A percentile compares a stretch with the other conserved stretches of the same genome.
phyloP scores from a whole-genome alignment of 148 eudicot species.

The Rhododendron griersonianum region DNA sequence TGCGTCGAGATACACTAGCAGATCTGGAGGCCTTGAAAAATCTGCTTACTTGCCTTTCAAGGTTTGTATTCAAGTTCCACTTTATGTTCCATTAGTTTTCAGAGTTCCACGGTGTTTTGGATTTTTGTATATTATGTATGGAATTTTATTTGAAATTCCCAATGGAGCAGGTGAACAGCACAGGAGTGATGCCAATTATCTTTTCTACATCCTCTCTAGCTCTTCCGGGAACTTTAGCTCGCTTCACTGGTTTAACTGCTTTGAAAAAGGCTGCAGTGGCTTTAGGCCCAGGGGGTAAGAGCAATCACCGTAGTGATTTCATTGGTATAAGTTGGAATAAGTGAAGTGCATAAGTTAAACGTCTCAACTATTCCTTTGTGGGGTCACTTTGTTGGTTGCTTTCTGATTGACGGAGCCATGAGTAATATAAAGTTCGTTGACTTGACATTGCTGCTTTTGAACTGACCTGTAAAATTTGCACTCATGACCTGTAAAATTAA shows the following conservation, averaged over 20 bases:
- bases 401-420: neutral
- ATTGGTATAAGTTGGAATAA: neutral
- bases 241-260: slow-evolving; percentile 76
- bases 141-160: neutral
- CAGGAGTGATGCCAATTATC: slow-evolving; percentile 99
- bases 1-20: slow-evolving; percentile 88
- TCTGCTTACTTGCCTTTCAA: slow-evolving; percentile 97
- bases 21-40: slow-evolving; percentile 77
- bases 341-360: neutral
- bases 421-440: neutral
- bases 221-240: slow-evolving; percentile 95
- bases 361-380: neutral
- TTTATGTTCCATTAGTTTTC: neutral
- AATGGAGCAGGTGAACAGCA: slow-evolving; percentile 76
- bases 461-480: neutral
- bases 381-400: neutral
- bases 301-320: neutral
- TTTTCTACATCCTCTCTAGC: slow-evolving; percentile 96
- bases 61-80: slow-evolving; percentile 33
- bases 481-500: neutral
- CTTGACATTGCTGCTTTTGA: slow-evolving; percentile 1
- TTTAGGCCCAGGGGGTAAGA: slow-evolving; percentile 89
- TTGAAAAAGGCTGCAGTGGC: slow-evolving; percentile 82
- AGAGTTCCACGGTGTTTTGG: neutral
- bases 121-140: neutral